Conservation (phyloP, 345 rosid species). For the Cardamine chenopodiifolia region DNA sequence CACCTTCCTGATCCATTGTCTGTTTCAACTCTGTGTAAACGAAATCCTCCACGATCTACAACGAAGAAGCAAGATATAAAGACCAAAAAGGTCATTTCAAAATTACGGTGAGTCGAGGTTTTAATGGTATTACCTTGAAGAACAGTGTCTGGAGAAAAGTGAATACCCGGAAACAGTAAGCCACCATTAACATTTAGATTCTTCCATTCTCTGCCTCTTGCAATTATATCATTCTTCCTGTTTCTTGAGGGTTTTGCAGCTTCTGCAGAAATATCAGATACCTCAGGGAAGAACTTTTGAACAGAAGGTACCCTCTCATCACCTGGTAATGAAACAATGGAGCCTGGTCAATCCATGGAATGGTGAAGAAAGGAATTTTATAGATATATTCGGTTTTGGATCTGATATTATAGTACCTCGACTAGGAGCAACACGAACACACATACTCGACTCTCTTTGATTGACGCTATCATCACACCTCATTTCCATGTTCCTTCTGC, state of each 20-base stretch:
- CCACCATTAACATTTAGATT: slow-evolving; percentile 20
- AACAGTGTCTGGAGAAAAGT: slow-evolving; percentile 63
- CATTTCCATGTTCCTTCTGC: slow-evolving; percentile 7
- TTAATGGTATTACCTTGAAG: slow-evolving; percentile 75
- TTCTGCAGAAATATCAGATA: slow-evolving; percentile 29
- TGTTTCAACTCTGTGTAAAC: slow-evolving; percentile 30
- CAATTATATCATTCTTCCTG: slow-evolving; percentile 37
- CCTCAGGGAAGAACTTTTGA: slow-evolving; percentile 38
- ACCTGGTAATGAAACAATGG: slow-evolving; percentile 32
- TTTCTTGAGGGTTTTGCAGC: slow-evolving; percentile 26
- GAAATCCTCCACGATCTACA: slow-evolving; percentile 40
- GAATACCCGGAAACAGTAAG: slow-evolving; percentile 38
- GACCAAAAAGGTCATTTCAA: neutral
- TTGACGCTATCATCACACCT: slow-evolving; percentile 30
- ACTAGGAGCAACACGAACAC: slow-evolving; percentile 16
- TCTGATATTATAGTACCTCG: slow-evolving; percentile 26
- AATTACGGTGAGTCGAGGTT: too few relatives aligned
- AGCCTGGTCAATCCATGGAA: slow-evolving; percentile 13
- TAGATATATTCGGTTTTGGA: neutral
- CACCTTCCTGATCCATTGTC: slow-evolving; percentile 62
- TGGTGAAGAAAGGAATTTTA: neutral
- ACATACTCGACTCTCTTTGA: slow-evolving; percentile 21
- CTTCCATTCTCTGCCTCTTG: slow-evolving; percentile 44
- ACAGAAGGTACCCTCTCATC: slow-evolving; percentile 34
- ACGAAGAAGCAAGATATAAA: slow-evolving; percentile 17